Evolutionary conservation across 257 asterid genomes (phyloP), one percentile per base, ranked within the genome.

Genomic region (Salvia miltiorrhiza): DNA sequence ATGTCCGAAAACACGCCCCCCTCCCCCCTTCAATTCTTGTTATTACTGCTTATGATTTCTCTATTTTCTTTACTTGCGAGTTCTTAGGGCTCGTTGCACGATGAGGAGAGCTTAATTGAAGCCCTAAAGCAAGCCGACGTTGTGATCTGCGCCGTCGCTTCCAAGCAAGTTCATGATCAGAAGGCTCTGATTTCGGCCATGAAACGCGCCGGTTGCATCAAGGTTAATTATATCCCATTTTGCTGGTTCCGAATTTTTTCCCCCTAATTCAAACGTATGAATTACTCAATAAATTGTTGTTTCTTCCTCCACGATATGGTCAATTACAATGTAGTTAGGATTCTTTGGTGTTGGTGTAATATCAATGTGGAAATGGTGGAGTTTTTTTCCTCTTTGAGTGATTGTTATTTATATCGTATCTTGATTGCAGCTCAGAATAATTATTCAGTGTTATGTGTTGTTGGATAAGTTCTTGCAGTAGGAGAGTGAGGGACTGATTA

Each of bases 21-120:
- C 12, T 14, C 21, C 9, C 43, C 52, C 9, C 26, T 12, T 63
- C 49, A 6, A 49, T 50, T 45, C 0, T 9, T 54, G 21, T 23
- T 63, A 49, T 47, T 47, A 8, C 24, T 7, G 30, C 49, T 61
- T 13, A 0, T 28, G 61, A 66, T 47, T 50, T 63, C 37, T 3
- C 19, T 10, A 17, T 53, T 0, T 2, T 26, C 41, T 54, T 37
- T 17, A 20, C 10, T 21, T 14, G 7, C 53, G 62, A 41, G 13
- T 9, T 64, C n/a, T 69, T 57, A 89, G 96, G 97, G 98, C 8
- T 90, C 97, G 44, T 49, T 93, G 87, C 84, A 84, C 81, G 97
- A 90, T 53, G 96, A 90, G 60, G 81, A 48, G 54, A 69, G 66
- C 67, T 78, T 90, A 33, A 6, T 79, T 30, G 83, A 83, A 76